phyloP scores from a whole-genome alignment of 768 basidiomycete genomes.

The Tricholoma sp. region DNA sequence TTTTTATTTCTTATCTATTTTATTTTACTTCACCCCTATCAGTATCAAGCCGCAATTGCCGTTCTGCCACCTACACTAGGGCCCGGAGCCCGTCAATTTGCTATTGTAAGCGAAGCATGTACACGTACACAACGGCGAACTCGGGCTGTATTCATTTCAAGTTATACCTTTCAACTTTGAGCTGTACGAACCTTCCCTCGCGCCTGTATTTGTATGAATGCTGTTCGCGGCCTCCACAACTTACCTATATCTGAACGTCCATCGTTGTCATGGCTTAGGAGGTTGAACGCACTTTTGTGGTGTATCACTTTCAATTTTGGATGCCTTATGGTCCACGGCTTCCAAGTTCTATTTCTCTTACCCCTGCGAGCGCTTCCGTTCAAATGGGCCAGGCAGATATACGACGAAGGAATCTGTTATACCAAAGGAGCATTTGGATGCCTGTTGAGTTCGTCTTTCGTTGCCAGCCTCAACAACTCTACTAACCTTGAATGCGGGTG shows the following conservation, averaged over 20 bases:
- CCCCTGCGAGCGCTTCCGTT: slow-evolving; percentile 66
- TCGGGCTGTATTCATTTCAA: no score
- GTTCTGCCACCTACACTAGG: no score
- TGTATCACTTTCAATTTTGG: slow-evolving; percentile 54
- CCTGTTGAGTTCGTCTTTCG: slow-evolving; percentile 54
- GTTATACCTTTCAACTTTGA: no score
- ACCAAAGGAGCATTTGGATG: slow-evolving; percentile 81
- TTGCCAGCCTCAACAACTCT: not conserved
- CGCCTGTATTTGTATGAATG: slow-evolving; percentile 14
- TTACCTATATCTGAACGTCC: slow-evolving; percentile 53
- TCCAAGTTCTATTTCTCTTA: slow-evolving; percentile 68
- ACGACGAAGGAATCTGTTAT: slow-evolving; percentile 67
- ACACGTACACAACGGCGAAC: no score
- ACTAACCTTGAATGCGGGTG: not conserved
- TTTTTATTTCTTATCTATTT: no score
- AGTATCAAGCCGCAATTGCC: no score
- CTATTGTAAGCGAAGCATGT: no score
- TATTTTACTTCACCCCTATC: no score
- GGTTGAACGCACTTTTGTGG: slow-evolving; percentile 46
- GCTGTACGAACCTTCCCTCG: not conserved
- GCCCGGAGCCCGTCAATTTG: no score
- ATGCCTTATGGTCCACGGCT: slow-evolving; percentile 63
- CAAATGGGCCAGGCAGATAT: slow-evolving; percentile 45
- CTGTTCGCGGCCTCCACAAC: slow-evolving; percentile 27
- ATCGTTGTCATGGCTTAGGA: slow-evolving; percentile 47